A percentile compares a stretch with the other conserved stretches of the same genome.
phyloP scores from a whole-genome alignment of 306 rosid genomes.

The Rubus idaeus region DNA sequence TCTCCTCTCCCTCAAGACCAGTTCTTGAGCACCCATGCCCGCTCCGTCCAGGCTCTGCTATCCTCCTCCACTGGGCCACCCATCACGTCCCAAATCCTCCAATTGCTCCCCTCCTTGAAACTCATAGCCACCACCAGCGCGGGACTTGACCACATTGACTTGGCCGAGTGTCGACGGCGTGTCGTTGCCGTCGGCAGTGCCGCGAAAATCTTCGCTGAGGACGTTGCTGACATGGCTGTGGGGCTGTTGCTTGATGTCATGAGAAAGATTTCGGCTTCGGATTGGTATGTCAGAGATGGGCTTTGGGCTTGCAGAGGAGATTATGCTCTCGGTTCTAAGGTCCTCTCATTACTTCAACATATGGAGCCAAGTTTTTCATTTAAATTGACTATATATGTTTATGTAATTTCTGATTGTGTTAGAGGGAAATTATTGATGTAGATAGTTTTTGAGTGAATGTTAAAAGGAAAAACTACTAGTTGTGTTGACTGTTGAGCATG shows the following conservation, averaged over 20 bases:
- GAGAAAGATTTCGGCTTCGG: slow-evolving; percentile 31
- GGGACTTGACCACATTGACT: slow-evolving; percentile 36
- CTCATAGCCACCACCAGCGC: slow-evolving; percentile 25
- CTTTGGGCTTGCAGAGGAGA: slow-evolving; percentile 14
- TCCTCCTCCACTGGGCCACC: background rate
- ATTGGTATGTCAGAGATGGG: slow-evolving; percentile 33
- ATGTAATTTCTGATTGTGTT: too few species aligned
- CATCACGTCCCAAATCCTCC: slow-evolving; percentile 24
- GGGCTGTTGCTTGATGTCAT: slow-evolving; percentile 50
- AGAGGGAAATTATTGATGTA: too few species aligned
- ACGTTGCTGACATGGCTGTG: slow-evolving; percentile 53
- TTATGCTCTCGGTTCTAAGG: slow-evolving; percentile 46
- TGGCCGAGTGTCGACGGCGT: slow-evolving; percentile 19
- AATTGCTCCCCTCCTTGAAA: slow-evolving; percentile 27
- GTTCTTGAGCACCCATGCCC: slow-evolving; percentile 17
- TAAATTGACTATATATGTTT: too few species aligned
- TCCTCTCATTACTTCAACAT: background rate
- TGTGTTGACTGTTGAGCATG: too few species aligned
- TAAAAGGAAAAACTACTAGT: too few species aligned
- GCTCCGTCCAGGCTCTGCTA: slow-evolving; percentile 25
- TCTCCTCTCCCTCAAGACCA: slow-evolving; percentile 26
- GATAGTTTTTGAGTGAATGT: too few species aligned
- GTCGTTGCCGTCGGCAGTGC: slow-evolving; percentile 34
- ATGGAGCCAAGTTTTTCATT: too few species aligned
- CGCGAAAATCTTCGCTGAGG: slow-evolving; percentile 34